Evolutionary conservation across 2,329 filamentous ascomycete species (phyloP), one percentile per base, ranked within the genome.

Genomic region (Periglandula ipomoeae): DNA sequence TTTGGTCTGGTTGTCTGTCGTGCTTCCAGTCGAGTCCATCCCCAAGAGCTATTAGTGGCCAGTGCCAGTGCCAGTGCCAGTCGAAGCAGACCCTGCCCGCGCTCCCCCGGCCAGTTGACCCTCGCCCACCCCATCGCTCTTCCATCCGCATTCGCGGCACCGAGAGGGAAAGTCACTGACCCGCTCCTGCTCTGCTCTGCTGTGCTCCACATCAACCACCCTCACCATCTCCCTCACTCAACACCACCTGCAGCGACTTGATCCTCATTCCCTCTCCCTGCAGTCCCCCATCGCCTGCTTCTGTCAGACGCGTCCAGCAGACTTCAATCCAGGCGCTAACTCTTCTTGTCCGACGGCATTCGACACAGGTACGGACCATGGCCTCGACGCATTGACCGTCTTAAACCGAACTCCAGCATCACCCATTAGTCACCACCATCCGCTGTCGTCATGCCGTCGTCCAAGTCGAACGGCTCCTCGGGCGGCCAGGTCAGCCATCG

Each of bases 401-500:
- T 26, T 27, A 37, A 42, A 11, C n/a, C 20, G n/a, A 24, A 40
- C 2, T n/a, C 26, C 20, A 30, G 32, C 13, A 10, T 39, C 44
- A 30, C 13, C 27, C 43, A 19, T 17, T 27, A 13, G 8, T 13
- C 13, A 40, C 35, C 26, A 47, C 19, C 26, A 13, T 22, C 46
- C 43, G 42, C 50, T 44, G 39, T 19, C 57, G 59, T 53, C 53
- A 79, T 78, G 75, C 73, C 75, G 51, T 69, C 74, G 53, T 69
- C 72, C 60, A 82, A 81, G 67, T 59, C 71, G 59, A 71, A 71
- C 64, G 69, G 72, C 60, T 56, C 58, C n/a, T 49, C 61, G 56
- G 71, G 73, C 58, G 74, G 74, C 61, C 81, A 82, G 62, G 82
- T 85, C 61, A 81, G 80, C 55, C 80, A 84, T 65, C 82, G 81